Evolutionary conservation across 345 rosid genomes (phyloP).

Genomic region (Trapa bicornis): DNA sequence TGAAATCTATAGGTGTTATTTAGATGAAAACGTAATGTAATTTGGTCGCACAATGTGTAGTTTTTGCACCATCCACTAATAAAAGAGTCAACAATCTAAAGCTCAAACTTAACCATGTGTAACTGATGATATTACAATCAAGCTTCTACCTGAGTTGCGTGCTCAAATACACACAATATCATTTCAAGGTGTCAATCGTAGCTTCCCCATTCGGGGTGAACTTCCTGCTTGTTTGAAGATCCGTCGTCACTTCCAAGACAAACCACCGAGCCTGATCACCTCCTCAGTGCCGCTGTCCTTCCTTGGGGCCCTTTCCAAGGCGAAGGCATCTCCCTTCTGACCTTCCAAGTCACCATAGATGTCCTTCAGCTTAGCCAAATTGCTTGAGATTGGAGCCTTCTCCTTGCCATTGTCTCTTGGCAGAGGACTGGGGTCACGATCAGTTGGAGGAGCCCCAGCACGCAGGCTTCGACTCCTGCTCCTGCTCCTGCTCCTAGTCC

Average conservation of each 20-base stretch:
- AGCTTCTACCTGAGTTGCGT: neutral
- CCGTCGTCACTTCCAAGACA: neutral
- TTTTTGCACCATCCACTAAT: no score
- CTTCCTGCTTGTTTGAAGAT: neutral
- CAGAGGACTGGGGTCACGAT: constrained; percentile 27
- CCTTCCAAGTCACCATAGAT: constrained; percentile 58
- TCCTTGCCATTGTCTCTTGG: constrained; percentile 51
- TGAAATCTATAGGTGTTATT: no score
- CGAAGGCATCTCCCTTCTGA: constrained; percentile 33
- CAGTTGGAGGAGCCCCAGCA: constrained; percentile 24
- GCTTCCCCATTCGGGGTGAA: neutral
- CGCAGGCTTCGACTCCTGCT: constrained; percentile 58
- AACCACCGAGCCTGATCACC: constrained; percentile 82
- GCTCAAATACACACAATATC: neutral
- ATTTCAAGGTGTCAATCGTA: neutral
- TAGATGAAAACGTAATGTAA: no score
- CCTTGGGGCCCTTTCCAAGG: constrained; percentile 34
- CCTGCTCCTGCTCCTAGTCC: constrained; percentile 37
- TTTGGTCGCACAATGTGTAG: no score
- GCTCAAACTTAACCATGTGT: no score
- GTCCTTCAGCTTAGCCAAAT: constrained; percentile 86
- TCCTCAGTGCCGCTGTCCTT: constrained; percentile 62
- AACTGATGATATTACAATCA: neutral
- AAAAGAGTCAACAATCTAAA: no score
- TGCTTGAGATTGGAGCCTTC: constrained; percentile 46